Base-by-base conservation (phyloP, 768 basidiomycete genomes). In the Naganishia onofrii region DNA sequence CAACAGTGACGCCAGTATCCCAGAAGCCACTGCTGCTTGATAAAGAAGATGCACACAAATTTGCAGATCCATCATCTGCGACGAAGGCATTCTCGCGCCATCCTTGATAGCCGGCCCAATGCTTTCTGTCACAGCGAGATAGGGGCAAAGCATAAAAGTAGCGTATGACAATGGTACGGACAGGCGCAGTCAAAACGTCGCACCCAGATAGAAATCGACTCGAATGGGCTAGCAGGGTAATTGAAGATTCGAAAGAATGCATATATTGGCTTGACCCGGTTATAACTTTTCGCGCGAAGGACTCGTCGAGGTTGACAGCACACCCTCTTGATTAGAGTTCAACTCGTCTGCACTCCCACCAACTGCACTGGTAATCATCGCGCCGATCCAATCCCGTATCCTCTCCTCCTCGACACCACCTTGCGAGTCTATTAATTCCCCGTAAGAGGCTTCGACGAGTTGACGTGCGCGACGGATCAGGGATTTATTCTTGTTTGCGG, bases 401-500 rank as follows among this genome's bases (percentile, higher is more conserved):
- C 60, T 68, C 21, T 56, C 54, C n/a, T 72, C 44, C 67, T 72
- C 71, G 13, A 72, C 60, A 13, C 71, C 71, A 32, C 71, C 71
- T 6, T 55, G 46, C 26, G 54, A 36, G 54, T 72, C 71, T 13
- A 72, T 56, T 8, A 72, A 36, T 10, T 68, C 52, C 17, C 67
- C 60, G 26, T 57, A 68, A 23, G 31, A 26, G 9, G 68, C 38
- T 51, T 52, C 42, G 6, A 53, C 58, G 0, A 63, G 51, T 53
- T 72, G 58, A 15, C 51, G 48, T n/a, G 32, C 53, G 29, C 51
- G 31, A n/a, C 71, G 55, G 21, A 72, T 48, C 2, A 72, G 52
- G 1, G 71, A 72, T 42, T 72, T 72, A 67, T 72, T 72, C 46
- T 68, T 68, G 63, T 72, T 72, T 17, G 71, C 54, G n/a, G 67